Evolutionary conservation across 768 basidiomycete species (phyloP).

Genomic region (Rickenella mellea): DNA sequence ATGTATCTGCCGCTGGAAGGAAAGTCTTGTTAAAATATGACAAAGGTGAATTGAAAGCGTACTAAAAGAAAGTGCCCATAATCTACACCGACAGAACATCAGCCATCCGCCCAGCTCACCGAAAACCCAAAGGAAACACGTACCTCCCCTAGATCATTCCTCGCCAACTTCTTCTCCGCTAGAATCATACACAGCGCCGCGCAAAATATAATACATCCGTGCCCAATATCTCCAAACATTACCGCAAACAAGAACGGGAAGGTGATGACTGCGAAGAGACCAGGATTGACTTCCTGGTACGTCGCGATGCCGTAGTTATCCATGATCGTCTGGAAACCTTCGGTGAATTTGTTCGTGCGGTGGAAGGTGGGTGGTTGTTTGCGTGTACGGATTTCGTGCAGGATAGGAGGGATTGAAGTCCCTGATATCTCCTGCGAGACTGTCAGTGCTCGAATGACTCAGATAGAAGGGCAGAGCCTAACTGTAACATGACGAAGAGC

Average conservation of each 20-base stretch:
- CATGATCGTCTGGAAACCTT: conserved; percentile 96
- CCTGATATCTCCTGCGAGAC: conserved; percentile 72
- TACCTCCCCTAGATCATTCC: conserved; percentile 67
- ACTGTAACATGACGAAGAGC: conserved; percentile 86
- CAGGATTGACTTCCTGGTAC: conserved; percentile 97
- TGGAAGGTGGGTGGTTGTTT: conserved; percentile 95
- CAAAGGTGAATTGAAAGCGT: conserved; percentile 25
- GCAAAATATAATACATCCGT: conserved; percentile 74
- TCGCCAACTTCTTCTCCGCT: conserved; percentile 72
- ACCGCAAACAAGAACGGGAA: conserved; percentile 99
- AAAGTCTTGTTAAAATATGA: conserved; percentile 4
- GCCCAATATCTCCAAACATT: conserved; percentile 99
- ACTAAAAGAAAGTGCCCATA: conserved; percentile 86
- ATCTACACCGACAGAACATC: conserved; percentile 39
- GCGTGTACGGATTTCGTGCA: conserved; percentile 81
- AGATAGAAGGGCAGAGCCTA: conserved; percentile 3
- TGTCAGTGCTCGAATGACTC: not conserved
- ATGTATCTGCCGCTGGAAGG: conserved; percentile 86
- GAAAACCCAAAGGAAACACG: too few relatives aligned
- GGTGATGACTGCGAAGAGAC: conserved; percentile 82
- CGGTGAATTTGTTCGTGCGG: conserved; percentile 92
- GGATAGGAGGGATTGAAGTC: conserved; percentile 83
- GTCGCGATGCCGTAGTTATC: conserved; percentile 92
- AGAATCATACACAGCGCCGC: conserved; percentile 80
- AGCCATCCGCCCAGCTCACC: not conserved